These are phyloP conservation scores for Kurtzmaniella cleridarum DNA, from an alignment of 805 yeast genomes.

Conservation along the genomic window DNA sequence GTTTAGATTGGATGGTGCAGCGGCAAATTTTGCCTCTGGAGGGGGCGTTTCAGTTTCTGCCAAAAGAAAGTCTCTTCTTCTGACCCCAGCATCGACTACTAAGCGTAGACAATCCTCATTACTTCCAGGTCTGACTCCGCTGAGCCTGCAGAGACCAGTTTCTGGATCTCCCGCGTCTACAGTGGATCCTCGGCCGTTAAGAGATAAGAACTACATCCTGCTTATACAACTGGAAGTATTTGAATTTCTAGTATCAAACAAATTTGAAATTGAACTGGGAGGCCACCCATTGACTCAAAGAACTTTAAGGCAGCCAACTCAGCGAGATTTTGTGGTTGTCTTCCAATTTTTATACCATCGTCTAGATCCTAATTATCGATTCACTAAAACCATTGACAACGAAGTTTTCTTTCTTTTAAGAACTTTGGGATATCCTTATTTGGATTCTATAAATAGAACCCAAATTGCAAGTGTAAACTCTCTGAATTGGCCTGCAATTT, in stretches of 20 bases:
- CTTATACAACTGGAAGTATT: conserved; percentile 62
- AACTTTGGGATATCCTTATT: conserved; percentile 68
- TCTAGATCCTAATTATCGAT: conserved; percentile 74
- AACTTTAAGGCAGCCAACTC: conserved; percentile 74
- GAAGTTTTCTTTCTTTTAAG: conserved; percentile 69
- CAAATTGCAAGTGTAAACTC: conserved; percentile 92
- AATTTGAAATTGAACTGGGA: conserved; percentile 71
- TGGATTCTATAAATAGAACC: conserved; percentile 74
- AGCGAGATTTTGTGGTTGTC: conserved; percentile 72
- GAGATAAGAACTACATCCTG: conserved; percentile 65
- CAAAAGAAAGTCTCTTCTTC: conserved; percentile 24
- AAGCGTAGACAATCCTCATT: conserved; percentile 18
- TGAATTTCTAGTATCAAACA: conserved; percentile 55
- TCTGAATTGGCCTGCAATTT: conserved; percentile 75
- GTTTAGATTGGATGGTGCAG: conserved; percentile 6
- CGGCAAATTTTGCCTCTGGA: conserved; percentile 3
- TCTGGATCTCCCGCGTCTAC: conserved; percentile 8
- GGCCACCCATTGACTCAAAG: conserved; percentile 56
- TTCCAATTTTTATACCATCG: conserved; percentile 76
- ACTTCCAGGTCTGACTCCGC: conserved; percentile 8
- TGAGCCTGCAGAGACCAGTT: conserved; percentile 12
- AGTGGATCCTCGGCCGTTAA: conserved; percentile 69
- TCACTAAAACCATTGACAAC: conserved; percentile 62
- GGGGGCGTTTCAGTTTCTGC: conserved; percentile 6
- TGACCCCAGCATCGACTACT: conserved; percentile 30